Percentiles rank a stretch among this genome's conserved stretches.
These are phyloP conservation scores for Vigna nakashimae DNA, from an alignment of 306 rosid genomes.

Conservation along the genomic window DNA sequence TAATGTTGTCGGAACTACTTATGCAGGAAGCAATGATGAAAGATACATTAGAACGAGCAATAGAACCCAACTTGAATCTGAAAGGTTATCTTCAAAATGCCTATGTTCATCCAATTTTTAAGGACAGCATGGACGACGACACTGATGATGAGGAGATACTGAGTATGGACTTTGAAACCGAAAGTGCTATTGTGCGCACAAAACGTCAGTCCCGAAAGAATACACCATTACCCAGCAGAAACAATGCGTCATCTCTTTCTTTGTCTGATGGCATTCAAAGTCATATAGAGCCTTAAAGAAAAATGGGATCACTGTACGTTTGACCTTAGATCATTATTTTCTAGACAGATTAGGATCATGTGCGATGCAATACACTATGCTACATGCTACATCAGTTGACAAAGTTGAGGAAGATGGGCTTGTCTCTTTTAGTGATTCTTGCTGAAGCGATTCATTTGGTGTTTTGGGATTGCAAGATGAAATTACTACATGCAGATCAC, in stretches of 20 bases:
- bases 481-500: background rate
- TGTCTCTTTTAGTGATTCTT: too few relatives aligned
- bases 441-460: background rate
- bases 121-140: conserved; percentile 50
- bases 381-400: background rate
- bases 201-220: conserved; percentile 82
- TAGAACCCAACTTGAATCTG: conserved; percentile 80
- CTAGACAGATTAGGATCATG: conserved; percentile 3
- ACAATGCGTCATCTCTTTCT: conserved; percentile 68
- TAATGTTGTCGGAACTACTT: background rate
- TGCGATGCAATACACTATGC: background rate
- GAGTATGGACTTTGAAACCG: conserved; percentile 59
- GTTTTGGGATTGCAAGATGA: background rate
- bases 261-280: conserved; percentile 50
- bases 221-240: conserved; percentile 77
- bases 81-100: conserved; percentile 78
- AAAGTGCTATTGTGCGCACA: conserved; percentile 65
- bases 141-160: conserved; percentile 44
- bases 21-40: conserved; percentile 91
- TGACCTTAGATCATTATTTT: background rate
- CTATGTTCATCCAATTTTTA: conserved; percentile 81
- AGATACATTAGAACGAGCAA: conserved; percentile 80
- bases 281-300: conserved; percentile 36
- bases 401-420: conserved; percentile 14
- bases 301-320: background rate